phyloP scores from a whole-genome alignment of 2,329 filamentous ascomycete genomes.

The Aspergillus awamori region DNA sequence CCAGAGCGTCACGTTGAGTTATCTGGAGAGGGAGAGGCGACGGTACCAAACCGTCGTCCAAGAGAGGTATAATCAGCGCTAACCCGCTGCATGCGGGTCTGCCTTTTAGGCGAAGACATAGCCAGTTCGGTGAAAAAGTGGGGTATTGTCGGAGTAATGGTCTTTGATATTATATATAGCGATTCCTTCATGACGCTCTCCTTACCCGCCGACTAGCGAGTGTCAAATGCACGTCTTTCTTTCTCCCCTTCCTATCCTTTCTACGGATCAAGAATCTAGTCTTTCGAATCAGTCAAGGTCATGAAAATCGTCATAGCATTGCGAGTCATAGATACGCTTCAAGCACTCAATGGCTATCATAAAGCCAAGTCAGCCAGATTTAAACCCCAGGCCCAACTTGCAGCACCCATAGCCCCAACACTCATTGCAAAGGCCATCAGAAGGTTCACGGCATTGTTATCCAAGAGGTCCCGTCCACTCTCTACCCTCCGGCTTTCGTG shows the following conservation, averaged over 20 bases:
- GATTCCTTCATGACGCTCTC: no score
- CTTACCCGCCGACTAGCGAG: no score
- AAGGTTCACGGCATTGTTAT: conserved; percentile 96
- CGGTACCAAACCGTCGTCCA: neutral
- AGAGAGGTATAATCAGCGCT: neutral
- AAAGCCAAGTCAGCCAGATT: conserved; percentile 9
- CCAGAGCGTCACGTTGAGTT: conserved; percentile 16
- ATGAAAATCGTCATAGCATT: neutral
- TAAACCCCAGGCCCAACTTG: conserved; percentile 39
- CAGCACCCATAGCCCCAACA: conserved; percentile 69
- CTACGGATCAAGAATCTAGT: neutral
- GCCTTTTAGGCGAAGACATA: no score
- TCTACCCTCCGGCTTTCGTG: conserved; percentile 66
- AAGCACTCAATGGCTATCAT: neutral
- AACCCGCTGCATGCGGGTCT: neutral
- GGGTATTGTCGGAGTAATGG: no score
- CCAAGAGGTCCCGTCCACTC: conserved; percentile 72
- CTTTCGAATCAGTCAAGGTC: neutral
- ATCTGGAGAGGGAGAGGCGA: conserved; percentile 14
- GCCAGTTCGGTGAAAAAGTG: no score
- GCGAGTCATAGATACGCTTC: neutral
- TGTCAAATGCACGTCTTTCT: no score
- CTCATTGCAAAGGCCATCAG: conserved; percentile 86
- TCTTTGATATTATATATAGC: no score
- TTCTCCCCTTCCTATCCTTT: no score